Base-by-base conservation (phyloP, 1,139 yeast species). In the Debaryomycetaceae sp. region DNA sequence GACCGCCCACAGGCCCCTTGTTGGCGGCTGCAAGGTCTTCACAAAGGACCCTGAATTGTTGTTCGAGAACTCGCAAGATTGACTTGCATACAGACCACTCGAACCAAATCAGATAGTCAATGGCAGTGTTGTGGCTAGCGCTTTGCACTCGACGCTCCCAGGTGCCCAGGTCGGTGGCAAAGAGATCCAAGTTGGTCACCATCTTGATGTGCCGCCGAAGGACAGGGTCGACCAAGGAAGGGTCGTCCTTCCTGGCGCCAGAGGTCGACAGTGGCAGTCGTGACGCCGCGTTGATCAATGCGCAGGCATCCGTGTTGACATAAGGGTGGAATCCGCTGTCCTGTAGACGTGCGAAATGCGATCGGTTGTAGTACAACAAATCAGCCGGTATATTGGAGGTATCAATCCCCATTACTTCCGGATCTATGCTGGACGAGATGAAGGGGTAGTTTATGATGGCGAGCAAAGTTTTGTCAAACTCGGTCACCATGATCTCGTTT, bases 401-500 rank as follows among this genome's bases (percentile, higher is more conserved):
- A 11, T 14, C 19, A 18, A 5, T 4, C 8, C 5, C 11, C 7
- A n/a, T 11, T 12, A 23, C 35, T 37, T 14, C 26, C 17, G 9
- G 48, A 29, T 17, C 30, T 34, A 9, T 42, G 35, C 15, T 34
- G 36, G 7, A 24, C 18, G 1, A 56, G 54, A n/a, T 10, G 16
- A 6, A 51, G 35, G 35, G 52, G 58, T 4, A 5, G 45, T 33
- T 29, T 3, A 33, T 18, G n/a, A 13, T 15, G 15, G 7, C 3
- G 20, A 29, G 12, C 10, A 10, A 4, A 3, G 22, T 42, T 1
- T 32, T 31, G 19, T 34, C 44, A 36, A 56, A 54, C 10, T 34
- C 30, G 6, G 39, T 33, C 10, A 56, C 44, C 42, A 47, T 46
- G 2, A 56, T 37, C 34, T 56, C 61, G 30, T 52, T 51, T 13